Evolutionary conservation across 495 filamentous ascomycete species (phyloP), one percentile per base, ranked within the genome.

Genomic region (Hypoxylon fragiforme): DNA sequence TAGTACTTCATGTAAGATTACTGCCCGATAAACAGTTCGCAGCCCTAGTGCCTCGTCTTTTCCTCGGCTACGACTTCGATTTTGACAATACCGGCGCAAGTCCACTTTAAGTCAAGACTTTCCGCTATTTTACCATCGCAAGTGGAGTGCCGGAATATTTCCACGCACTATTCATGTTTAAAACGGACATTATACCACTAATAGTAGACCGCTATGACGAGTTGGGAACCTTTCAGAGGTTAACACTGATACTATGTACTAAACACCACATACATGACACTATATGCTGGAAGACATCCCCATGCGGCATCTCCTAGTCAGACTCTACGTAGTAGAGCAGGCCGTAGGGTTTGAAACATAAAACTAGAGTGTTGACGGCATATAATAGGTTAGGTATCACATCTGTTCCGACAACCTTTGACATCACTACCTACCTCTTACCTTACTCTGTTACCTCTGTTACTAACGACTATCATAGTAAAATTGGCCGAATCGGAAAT

Each of bases 11-110:
- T 59, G 56, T 54, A 20, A 52, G 56, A 59, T 59, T 44, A 48
- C 55, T 48, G 55, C 47, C 48, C 55, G 55, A 59, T 59, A 13
- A 40, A 53, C 47, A 53, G 56, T 59, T 59, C 58, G 47, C 47
- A 57, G 46, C 46, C 44, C 44, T 62, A 49, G 52, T 48, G 53
- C 35, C 43, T 44, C 30, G 42, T 56, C 36, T 22, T 34, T 24
- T 35, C 26, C 24, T 28, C 24, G 9, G 9, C 24, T 28, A 9
- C 24, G 24, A 28, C 28, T 28, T 50, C 24, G 21, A 49, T 20
- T 18, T 18, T 42, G 32, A 45, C 44, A 56, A 47, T 52, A 34
- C 50, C 49, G 56, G 49, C 22, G 14, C 24, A 57, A 50, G 36
- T 48, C 58, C 46, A 38, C 44, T 44, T 57, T 44, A 39, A 52